Evolutionary conservation across 1,139 yeast genomes (phyloP).

Genomic region (Debaryomyces sp.): DNA sequence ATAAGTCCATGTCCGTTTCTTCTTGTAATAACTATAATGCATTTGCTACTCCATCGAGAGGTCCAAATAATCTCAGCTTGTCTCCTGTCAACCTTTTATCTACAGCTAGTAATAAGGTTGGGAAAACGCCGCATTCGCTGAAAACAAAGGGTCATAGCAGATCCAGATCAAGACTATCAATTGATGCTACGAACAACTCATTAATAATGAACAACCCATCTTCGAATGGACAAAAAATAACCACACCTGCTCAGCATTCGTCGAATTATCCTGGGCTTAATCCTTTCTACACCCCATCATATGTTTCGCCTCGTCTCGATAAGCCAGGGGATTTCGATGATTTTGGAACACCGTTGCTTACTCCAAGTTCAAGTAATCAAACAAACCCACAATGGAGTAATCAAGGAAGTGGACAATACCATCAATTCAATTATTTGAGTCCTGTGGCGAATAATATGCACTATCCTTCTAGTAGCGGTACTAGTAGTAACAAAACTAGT

Average conservation of each 20-base stretch:
- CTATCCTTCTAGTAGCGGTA: slow-evolving; percentile 6
- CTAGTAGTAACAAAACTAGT: slow-evolving; percentile 4
- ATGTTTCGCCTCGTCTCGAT: slow-evolving; percentile 43
- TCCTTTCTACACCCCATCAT: slow-evolving; percentile 51
- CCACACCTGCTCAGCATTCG: slow-evolving; percentile 19
- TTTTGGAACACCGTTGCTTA: slow-evolving; percentile 36
- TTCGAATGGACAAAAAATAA: slow-evolving; percentile 13
- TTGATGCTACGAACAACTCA: slow-evolving; percentile 25
- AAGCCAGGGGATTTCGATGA: slow-evolving; percentile 29
- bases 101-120: slow-evolving; percentile 23
- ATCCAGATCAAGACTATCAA: slow-evolving; percentile 42
- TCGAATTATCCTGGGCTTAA: slow-evolving; percentile 26
- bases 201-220: slow-evolving; percentile 15
- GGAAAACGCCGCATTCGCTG: slow-evolving; percentile 34
- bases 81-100: slow-evolving; percentile 28
- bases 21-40: slow-evolving; percentile 22
- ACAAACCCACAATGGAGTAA: slow-evolving; percentile 1
- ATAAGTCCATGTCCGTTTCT: slow-evolving; percentile 35
- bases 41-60: slow-evolving; percentile 35
- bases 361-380: slow-evolving; percentile 19
- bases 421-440: slow-evolving; percentile 11
- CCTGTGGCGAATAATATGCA: slow-evolving; percentile 9
- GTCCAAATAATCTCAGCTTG: slow-evolving; percentile 14
- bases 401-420: slow-evolving; percentile 6
- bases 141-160: slow-evolving; percentile 41